Percentiles rank a stretch among this genome's conserved stretches.
Conservation (phyloP, 805 yeast species). For the Nakazawaea ishiwadae region DNA sequence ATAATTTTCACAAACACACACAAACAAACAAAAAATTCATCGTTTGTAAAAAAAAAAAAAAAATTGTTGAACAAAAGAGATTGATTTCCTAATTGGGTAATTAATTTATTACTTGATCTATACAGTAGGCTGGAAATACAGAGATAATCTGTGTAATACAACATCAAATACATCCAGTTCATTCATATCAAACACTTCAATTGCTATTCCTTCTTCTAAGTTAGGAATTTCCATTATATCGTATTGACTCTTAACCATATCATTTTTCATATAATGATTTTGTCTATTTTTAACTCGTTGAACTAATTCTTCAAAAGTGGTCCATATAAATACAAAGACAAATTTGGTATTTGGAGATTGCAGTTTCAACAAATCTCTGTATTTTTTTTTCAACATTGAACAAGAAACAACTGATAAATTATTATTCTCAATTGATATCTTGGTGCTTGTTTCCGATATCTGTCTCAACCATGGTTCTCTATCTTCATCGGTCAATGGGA, state of each 20-base stretch:
- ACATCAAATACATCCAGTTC: conserved; percentile 2
- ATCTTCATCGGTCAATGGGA: conserved; percentile 84
- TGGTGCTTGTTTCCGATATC: conserved; percentile 39
- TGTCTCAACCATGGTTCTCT: conserved; percentile 83
- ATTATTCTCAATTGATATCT: conserved; percentile 27
- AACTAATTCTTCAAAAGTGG: conserved; percentile 55
- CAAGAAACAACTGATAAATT: conserved; percentile 62
- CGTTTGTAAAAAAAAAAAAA: not conserved
- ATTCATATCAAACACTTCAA: conserved; percentile 2
- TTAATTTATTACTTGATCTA: too few species aligned
- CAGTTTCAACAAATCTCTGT: conserved; percentile 57
- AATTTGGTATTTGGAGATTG: conserved; percentile 28
- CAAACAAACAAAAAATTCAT: not conserved
- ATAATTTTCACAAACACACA: not conserved
- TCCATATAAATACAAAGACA: conserved; percentile 62
- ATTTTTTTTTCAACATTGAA: conserved; percentile 73
- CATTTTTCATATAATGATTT: conserved; percentile 83
- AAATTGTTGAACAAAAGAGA: too few species aligned
- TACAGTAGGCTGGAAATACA: too few species aligned
- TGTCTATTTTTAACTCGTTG: conserved; percentile 58
- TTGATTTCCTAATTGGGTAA: too few species aligned
- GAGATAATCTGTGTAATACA: not conserved
- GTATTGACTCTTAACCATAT: conserved; percentile 79
- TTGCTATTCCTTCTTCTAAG: conserved; percentile 23
- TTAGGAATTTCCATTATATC: conserved; percentile 69